A percentile compares a stretch with the other conserved stretches of the same genome.
phyloP scores from a whole-genome alignment of 2,329 filamentous ascomycete genomes.

The Fusarium brevicatenulatum region DNA sequence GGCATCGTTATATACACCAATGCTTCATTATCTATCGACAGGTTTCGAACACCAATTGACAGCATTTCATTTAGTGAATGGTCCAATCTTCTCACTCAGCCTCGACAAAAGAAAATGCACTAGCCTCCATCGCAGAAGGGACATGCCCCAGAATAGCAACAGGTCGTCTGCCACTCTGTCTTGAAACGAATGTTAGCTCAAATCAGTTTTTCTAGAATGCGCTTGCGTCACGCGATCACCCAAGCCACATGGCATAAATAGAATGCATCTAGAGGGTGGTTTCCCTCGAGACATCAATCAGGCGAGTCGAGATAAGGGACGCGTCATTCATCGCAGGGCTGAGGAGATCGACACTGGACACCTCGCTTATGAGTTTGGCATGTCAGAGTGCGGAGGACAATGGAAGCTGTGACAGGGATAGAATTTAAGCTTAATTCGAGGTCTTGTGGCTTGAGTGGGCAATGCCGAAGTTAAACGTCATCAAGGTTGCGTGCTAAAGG shows the following conservation, averaged over 20 bases:
- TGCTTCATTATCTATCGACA: too few species aligned
- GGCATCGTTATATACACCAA: conserved; percentile 20
- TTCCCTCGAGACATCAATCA: too few species aligned
- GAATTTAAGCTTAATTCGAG: conserved; percentile 12
- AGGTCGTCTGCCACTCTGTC: conserved; percentile 27
- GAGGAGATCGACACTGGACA: not conserved
- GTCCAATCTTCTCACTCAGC: conserved; percentile 11
- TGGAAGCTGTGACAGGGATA: not conserved
- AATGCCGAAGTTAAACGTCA: not conserved
- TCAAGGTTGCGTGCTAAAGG: not conserved
- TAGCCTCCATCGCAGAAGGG: not conserved
- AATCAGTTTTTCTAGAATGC: not conserved
- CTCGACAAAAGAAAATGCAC: not conserved
- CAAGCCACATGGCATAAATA: conserved; percentile 16
- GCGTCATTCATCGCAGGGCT: conserved; percentile 21
- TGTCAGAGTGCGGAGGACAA: not conserved
- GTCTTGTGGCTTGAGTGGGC: not conserved
- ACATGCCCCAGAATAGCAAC: conserved; percentile 36
- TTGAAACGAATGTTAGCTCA: not conserved
- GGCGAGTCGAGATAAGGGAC: not conserved
- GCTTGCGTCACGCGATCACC: conserved; percentile 19
- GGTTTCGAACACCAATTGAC: not conserved
- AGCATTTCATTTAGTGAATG: too few species aligned
- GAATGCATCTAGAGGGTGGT: not conserved
- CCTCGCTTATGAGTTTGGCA: not conserved